Base-by-base conservation (phyloP, 1,284 basidiomycete species). In the Rhizoctonia solani region DNA sequence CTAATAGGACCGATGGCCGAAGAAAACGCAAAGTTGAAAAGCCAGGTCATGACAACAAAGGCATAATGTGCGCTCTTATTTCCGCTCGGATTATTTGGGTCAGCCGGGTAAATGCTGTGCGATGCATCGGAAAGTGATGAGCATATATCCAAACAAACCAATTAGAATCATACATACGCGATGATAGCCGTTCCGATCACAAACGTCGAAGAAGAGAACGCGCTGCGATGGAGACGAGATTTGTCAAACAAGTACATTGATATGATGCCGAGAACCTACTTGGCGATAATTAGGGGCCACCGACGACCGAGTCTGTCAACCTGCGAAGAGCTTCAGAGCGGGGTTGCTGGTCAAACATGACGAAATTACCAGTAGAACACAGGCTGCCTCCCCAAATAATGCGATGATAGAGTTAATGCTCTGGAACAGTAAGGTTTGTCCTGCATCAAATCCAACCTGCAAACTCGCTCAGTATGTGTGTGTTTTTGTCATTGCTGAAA, bases 401-500 rank as follows among this genome's bases (percentile, higher is more conserved):
- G 84, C 85, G 67, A 86, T 82, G 67, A 87, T 77, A 52, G 81
- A 83, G 77, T 86, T 86, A 74, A 86, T 83, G 5, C 81, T 82
- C 74, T 87, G 85, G 74, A 87, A 82, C 27, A 86, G 77, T 21
- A 87, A 80, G 52, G 86, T 74, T 56, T 81, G 53, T 34, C 73
- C 52, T 42, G 79, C 68, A 77, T 81, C 47, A 81, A 82, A 74
- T 74, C 81, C 78, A 78, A 87, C 68, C 14, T 70, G 68, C 9
- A 32, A 66, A 34, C 72, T 71, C 32, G 66, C 73, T 72, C 1
- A 30, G 34, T 5, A 42, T 41, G n/a, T 5, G 25, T 41, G n/a
- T 39, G 54, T 25, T 25, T 30, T 16, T 23, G 49, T 21, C 32
- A 39, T 25, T 39, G 34, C 16, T 46, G 34, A 67, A 14, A 19